Base-by-base conservation (phyloP, 2,329 filamentous ascomycete genomes). In the Cordyceps pruinosa region DNA sequence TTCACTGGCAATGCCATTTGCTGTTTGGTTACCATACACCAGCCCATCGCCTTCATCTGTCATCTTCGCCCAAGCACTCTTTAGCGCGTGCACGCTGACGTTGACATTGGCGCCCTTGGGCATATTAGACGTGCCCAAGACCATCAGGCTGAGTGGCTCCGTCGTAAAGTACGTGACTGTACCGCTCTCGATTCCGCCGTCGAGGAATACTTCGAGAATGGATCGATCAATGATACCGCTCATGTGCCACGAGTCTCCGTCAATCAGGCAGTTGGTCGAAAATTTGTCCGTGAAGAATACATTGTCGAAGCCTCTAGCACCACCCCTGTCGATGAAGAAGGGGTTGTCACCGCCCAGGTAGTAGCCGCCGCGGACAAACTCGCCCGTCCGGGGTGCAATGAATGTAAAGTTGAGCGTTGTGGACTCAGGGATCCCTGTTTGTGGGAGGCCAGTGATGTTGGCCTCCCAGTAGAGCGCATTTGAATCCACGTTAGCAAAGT, bases 401-500 rank as follows among this genome's bases (percentile, higher is more conserved):
- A 70, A 64, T 0, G 64, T 67, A 28, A 71, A 69, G 42, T 69
- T 68, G 30, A 72, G 42, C 0, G 64, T 64, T 1, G 69, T 65
- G 1, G 59, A 61, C 3, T 62, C 44, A 0, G 62, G 21, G 0
- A 67, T 46, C 2, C 61, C 62, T 0, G 25, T 50, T 1, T 62
- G 47, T 0, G 67, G 64, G 7, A 70, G 61, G 0, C 67, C 71
- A 10, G 77, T 79, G 39, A 84, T 70, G 61, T 82, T 80, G 42
- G 76, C 73, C 58, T 81, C 75, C 63, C 84, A 77, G 64, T 78
- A 80, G 13, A 86, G 62, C 0, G 80, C 78, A 10, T 77, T 75
- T 9, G 79, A 79, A 15, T 71, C 60, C 3, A 83, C 69, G 12
- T 67, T 57, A 3, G 75, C 72, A 67, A 81, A 85, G 65, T 84